These are phyloP conservation scores for Kluyveromyces siamensis DNA, from an alignment of 805 yeast species.

Conservation along the genomic window DNA sequence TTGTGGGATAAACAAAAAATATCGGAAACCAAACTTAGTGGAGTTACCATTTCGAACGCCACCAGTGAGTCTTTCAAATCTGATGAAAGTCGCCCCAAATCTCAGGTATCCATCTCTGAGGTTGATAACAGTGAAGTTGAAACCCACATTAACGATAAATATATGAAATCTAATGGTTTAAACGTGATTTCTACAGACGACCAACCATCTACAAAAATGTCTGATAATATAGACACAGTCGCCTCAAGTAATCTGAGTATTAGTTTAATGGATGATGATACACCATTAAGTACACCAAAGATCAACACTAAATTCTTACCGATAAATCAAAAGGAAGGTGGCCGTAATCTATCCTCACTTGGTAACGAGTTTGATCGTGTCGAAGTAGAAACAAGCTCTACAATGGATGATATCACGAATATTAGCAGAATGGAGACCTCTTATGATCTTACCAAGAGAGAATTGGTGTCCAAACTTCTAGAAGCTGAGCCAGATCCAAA, in stretches of 20 bases:
- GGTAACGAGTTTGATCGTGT: not conserved
- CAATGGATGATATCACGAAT: constrained; percentile 9
- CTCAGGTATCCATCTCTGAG: not conserved
- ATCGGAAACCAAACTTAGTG: not conserved
- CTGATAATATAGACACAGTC: not conserved
- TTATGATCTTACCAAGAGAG: constrained; percentile 15
- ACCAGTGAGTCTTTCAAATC: not conserved
- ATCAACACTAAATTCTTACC: constrained; percentile 10
- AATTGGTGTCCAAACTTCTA: constrained; percentile 17
- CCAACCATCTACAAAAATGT: not conserved
- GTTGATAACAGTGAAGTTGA: not conserved
- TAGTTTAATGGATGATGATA: constrained; percentile 11
- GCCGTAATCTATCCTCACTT: not conserved
- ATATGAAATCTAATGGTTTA: not conserved
- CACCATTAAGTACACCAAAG: constrained; percentile 21
- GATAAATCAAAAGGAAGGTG: not conserved
- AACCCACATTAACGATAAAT: not conserved
- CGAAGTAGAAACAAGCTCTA: not conserved
- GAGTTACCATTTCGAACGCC: not conserved
- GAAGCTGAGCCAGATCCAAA: constrained; percentile 7
- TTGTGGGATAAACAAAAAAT: constrained; percentile 16
- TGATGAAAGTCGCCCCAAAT: not conserved
- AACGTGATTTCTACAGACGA: not conserved
- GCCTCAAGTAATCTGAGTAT: not conserved
- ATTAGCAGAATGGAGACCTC: constrained; percentile 16